Conservation (phyloP, 257 asterid genomes). For the Forsythia viridissima region DNA sequence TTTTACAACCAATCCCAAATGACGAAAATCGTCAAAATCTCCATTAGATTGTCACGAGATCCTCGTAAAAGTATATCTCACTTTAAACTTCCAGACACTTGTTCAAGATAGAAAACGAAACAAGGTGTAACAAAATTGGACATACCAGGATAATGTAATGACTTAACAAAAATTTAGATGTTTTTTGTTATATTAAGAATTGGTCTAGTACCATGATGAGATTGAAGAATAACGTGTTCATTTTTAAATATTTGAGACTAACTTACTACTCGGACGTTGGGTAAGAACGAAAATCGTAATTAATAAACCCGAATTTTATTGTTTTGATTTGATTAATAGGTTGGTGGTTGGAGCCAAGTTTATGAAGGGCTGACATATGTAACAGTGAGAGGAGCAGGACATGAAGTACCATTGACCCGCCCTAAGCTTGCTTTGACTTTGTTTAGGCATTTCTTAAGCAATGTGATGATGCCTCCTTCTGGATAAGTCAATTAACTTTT, state of each 20-base stretch:
- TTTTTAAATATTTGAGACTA: no score
- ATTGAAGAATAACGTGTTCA: no score
- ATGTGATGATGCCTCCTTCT: slow-evolving; percentile 35
- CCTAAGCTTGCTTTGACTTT: slow-evolving; percentile 55
- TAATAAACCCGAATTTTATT: not conserved
- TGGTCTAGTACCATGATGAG: no score
- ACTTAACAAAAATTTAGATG: no score
- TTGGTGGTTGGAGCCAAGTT: slow-evolving; percentile 71
- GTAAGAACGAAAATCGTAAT: not conserved
- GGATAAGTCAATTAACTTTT: slow-evolving; percentile 16
- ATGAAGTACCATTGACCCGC: slow-evolving; percentile 55
- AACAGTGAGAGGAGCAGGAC: slow-evolving; percentile 73
- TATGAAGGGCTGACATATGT: slow-evolving; percentile 56
- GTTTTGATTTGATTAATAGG: slow-evolving; percentile 27
- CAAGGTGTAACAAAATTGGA: no score
- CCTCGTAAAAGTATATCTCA: not conserved
- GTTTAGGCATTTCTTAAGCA: slow-evolving; percentile 49
- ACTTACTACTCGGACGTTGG: no score
- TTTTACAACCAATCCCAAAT: not conserved
- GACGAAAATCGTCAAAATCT: not conserved
- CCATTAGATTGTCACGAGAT: not conserved
- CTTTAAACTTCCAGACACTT: no score
- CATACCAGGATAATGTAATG: no score
- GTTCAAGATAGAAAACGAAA: no score
- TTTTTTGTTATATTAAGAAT: no score